A percentile compares a stretch with the other conserved stretches of the same genome.
phyloP scores from a whole-genome alignment of 768 basidiomycete species.

The Agrocybe chaxingu region DNA sequence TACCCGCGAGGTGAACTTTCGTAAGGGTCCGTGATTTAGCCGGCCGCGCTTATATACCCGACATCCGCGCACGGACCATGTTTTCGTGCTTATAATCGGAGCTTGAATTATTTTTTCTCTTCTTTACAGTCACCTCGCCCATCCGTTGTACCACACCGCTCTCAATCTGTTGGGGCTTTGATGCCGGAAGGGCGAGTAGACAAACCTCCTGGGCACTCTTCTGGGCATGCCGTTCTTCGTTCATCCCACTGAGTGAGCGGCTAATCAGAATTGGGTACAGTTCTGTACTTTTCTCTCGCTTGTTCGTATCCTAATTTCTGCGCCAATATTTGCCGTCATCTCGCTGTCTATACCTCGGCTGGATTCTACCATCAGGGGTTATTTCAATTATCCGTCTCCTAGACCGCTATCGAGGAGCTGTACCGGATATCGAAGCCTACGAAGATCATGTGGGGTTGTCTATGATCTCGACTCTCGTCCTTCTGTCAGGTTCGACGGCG shows the following conservation, averaged over 20 bases:
- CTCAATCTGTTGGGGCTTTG: constrained; percentile 17
- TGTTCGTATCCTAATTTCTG: neutral
- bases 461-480: neutral
- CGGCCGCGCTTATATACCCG: constrained; percentile 15
- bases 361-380: neutral
- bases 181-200: constrained; percentile 45
- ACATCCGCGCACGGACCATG: constrained; percentile 28
- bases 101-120: constrained; percentile 16
- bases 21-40: constrained; percentile 24
- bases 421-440: too few relatives aligned
- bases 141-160: constrained; percentile 16
- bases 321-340: neutral
- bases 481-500: neutral
- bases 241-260: constrained; percentile 47
- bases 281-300: neutral
- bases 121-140: constrained; percentile 32
- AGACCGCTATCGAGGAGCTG: neutral
- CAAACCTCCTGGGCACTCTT: constrained; percentile 32
- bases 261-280: constrained; percentile 72
- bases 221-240: constrained; percentile 73
- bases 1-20: constrained; percentile 73
- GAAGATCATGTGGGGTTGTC: neutral
- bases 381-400: neutral
- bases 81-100: constrained; percentile 13
- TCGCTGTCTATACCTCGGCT: neutral